Evolutionary conservation across 768 basidiomycete genomes (phyloP).

Genomic region (Phaeolepiota aurea): DNA sequence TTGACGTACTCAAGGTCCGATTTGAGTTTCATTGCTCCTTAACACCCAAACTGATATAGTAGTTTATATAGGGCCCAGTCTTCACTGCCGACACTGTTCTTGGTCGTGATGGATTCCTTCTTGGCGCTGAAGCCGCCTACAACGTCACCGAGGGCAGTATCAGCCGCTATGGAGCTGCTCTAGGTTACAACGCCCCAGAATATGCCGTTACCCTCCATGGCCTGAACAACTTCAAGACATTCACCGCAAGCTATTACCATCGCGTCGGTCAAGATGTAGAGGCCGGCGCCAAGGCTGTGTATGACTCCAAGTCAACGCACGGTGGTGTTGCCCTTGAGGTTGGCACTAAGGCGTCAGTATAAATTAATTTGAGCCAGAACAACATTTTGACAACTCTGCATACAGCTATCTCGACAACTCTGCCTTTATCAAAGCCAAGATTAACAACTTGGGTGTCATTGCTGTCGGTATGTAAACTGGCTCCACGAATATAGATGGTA

Average conservation of each 20-base stretch:
- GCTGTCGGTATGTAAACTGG: slow-evolving; percentile 55
- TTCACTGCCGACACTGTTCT: slow-evolving; percentile 94
- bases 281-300: slow-evolving; percentile 94
- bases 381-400: neutral
- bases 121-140: slow-evolving; percentile 94
- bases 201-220: slow-evolving; percentile 93
- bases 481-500: too few species aligned
- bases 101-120: slow-evolving; percentile 94
- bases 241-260: slow-evolving; percentile 98
- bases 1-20: slow-evolving; percentile 91
- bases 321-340: slow-evolving; percentile 88
- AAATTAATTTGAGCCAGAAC: too few species aligned
- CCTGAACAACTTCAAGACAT: slow-evolving; percentile 89
- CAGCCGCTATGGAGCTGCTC: slow-evolving; percentile 84
- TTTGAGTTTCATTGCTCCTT: slow-evolving; percentile 5
- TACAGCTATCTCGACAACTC: slow-evolving; percentile 76
- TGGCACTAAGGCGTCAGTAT: slow-evolving; percentile 84
- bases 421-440: slow-evolving; percentile 96
- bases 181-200: slow-evolving; percentile 94
- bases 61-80: slow-evolving; percentile 72
- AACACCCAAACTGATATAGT: slow-evolving; percentile 2
- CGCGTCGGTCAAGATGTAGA: slow-evolving; percentile 86
- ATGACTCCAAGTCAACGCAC: slow-evolving; percentile 86
- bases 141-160: slow-evolving; percentile 92
- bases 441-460: slow-evolving; percentile 92